These are phyloP conservation scores for Stropharia rugosoannulata DNA, from an alignment of 768 basidiomycete genomes.

Conservation along the genomic window DNA sequence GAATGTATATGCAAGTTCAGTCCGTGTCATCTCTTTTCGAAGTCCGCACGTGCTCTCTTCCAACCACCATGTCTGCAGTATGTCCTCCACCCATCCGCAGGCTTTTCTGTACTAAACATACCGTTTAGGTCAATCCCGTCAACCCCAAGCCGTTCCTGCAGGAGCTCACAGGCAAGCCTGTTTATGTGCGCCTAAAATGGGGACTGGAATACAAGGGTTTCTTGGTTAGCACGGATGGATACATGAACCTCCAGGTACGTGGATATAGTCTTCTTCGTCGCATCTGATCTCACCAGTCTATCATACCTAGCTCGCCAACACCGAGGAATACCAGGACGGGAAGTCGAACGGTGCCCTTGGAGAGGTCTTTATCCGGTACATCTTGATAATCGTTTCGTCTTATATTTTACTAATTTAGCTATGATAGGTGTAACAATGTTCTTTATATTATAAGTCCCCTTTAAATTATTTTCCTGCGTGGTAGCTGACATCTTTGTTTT, in stretches of 20 bases:
- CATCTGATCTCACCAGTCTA: neutral
- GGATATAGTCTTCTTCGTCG: neutral
- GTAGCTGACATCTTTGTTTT: conserved; percentile 23
- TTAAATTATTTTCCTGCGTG: neutral
- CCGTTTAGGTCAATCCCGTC: conserved; percentile 76
- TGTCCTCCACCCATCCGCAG: conserved; percentile 25
- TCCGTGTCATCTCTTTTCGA: conserved; percentile 21
- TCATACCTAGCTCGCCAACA: conserved; percentile 83
- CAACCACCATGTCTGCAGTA: conserved; percentile 67
- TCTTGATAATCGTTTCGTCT: conserved; percentile 5
- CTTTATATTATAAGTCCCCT: conserved; percentile 85
- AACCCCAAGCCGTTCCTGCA: conserved; percentile 99
- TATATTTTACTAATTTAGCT: conserved; percentile 12
- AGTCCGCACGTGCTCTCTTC: conserved; percentile 40
- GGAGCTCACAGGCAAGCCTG: conserved; percentile 96
- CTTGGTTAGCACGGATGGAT: conserved; percentile 97
- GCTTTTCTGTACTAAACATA: conserved; percentile 9
- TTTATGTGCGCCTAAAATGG: conserved; percentile 97
- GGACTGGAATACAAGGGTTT: conserved; percentile 99
- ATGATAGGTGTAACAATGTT: conserved; percentile 86
- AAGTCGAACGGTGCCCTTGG: conserved; percentile 95
- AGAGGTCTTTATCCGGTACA: conserved; percentile 96
- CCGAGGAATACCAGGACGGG: conserved; percentile 97
- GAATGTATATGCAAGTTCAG: neutral
- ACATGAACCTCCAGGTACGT: conserved; percentile 97